A percentile compares a stretch with the other conserved stretches of the same genome.
phyloP scores from a whole-genome alignment of 2,329 filamentous ascomycete species.

The Fusarium torreyae region DNA sequence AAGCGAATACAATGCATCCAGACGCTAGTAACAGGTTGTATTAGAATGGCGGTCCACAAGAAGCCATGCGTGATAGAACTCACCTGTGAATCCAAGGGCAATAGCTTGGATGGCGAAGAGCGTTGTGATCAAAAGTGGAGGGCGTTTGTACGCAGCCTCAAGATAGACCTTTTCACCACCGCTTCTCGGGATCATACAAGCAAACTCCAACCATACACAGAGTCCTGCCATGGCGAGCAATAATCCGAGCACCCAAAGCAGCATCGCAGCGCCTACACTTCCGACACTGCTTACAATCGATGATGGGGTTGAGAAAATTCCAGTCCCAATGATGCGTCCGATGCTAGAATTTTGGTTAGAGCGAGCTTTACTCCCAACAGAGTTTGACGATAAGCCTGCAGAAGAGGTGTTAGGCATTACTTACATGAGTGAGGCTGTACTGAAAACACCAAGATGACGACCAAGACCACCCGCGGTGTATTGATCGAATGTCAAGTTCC shows the following conservation, averaged over 20 bases:
- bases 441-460: not conserved
- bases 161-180: not conserved
- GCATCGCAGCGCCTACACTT: not conserved
- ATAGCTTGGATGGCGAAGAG: not conserved
- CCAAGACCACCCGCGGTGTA: not conserved
- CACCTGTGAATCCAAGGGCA: not conserved
- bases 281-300: not conserved
- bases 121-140: not conserved
- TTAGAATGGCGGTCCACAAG: not conserved
- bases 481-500: not conserved
- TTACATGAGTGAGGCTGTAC: not conserved
- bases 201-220: not conserved
- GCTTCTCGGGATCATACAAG: not conserved
- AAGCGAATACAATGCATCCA: not conserved
- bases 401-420: not conserved
- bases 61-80: not conserved
- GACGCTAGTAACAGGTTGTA: not conserved
- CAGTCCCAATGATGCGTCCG: not conserved
- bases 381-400: no score
- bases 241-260: not conserved
- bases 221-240: not conserved
- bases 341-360: not conserved
- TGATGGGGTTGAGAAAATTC: not conserved
- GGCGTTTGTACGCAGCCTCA: not conserved
- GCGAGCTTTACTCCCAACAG: not conserved